Conservation (phyloP, 768 basidiomycete genomes). For the Lyophyllum semitale region DNA sequence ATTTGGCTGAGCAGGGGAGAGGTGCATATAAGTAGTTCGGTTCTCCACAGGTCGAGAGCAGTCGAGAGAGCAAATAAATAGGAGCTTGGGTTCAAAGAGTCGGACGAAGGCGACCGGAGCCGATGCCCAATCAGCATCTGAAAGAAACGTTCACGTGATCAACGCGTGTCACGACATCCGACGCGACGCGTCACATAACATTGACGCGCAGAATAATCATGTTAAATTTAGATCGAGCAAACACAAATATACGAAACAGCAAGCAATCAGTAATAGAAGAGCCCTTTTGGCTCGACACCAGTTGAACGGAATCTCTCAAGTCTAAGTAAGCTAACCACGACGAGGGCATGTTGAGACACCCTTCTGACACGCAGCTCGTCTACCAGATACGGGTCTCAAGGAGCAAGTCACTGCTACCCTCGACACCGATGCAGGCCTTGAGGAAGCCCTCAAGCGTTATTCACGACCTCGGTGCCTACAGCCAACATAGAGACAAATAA, state of each 20-base stretch:
- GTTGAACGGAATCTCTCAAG: slow-evolving; percentile 1
- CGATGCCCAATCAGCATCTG: too few relatives aligned
- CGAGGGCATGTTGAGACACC: slow-evolving; percentile 11
- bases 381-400: slow-evolving; percentile 90
- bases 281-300: slow-evolving; percentile 7
- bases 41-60: too few relatives aligned
- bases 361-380: slow-evolving; percentile 20
- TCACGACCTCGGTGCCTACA: slow-evolving; percentile 87
- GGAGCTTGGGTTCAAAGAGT: too few relatives aligned
- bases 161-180: too few relatives aligned
- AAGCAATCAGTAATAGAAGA: not conserved
- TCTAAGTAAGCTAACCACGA: not conserved
- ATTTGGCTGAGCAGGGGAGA: too few relatives aligned
- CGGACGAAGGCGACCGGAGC: too few relatives aligned
- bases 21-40: too few relatives aligned
- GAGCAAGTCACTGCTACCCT: slow-evolving; percentile 81
- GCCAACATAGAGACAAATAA: not conserved
- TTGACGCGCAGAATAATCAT: too few relatives aligned
- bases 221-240: too few relatives aligned
- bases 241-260: not conserved
- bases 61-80: too few relatives aligned
- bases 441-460: slow-evolving; percentile 90
- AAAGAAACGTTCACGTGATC: too few relatives aligned
- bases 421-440: slow-evolving; percentile 91
- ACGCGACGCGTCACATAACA: too few relatives aligned